Conservation (phyloP, 768 basidiomycete genomes). For the Lepiota brunneoincarnata region DNA sequence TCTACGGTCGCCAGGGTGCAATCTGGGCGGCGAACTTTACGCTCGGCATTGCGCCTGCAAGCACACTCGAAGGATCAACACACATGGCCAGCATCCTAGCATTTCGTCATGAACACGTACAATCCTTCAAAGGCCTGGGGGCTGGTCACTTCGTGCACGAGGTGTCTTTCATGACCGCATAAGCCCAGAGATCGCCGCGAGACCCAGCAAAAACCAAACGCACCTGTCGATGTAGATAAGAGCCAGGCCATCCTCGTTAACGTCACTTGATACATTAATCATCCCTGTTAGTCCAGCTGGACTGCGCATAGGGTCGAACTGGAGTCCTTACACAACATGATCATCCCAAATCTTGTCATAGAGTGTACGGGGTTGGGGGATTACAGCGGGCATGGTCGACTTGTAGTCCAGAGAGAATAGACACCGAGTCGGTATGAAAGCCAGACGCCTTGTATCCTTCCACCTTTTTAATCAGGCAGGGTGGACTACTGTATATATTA, state of each 20-base stretch:
- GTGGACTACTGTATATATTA: too few species aligned
- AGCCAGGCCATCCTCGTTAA: conserved; percentile 73
- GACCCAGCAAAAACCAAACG: conserved; percentile 13
- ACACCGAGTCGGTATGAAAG: conserved; percentile 9
- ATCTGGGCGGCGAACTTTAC: conserved; percentile 80
- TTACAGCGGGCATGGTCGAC: conserved; percentile 36
- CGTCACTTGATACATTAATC: conserved; percentile 43
- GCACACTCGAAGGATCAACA: conserved; percentile 14
- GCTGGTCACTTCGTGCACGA: conserved; percentile 91
- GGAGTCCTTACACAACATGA: conserved; percentile 75
- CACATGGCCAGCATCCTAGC: neutral
- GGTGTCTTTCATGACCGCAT: conserved; percentile 35
- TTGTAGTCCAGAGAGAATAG: conserved; percentile 14
- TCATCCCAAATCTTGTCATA: conserved; percentile 99
- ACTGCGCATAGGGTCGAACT: conserved; percentile 6
- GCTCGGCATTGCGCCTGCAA: conserved; percentile 64
- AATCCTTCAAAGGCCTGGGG: conserved; percentile 91
- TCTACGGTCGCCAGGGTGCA: conserved; percentile 89
- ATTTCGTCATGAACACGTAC: conserved; percentile 35
- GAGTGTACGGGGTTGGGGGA: conserved; percentile 72
- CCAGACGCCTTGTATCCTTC: conserved; percentile 10
- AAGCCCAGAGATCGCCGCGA: conserved; percentile 6
- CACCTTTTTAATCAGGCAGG: conserved; percentile 6
- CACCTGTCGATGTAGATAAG: conserved; percentile 84
- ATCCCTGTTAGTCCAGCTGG: conserved; percentile 14